These are phyloP conservation scores for Narthecium ossifragum DNA, from an alignment of 106 monocot species.

Conservation along the genomic window DNA sequence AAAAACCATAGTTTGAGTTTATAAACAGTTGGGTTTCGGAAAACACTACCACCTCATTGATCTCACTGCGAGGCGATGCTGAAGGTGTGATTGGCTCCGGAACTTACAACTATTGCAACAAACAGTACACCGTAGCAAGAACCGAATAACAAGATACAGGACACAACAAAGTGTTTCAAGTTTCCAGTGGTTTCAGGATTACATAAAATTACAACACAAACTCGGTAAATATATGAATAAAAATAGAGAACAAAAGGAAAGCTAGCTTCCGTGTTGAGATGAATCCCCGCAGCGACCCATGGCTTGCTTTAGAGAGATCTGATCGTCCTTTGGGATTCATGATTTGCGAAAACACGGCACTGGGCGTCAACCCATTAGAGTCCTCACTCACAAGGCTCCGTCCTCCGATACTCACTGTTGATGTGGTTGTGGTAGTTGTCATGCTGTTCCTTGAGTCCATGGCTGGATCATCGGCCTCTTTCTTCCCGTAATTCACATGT, in stretches of 20 bases:
- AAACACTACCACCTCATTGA: too few relatives aligned
- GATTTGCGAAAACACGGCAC: slow-evolving; percentile 71
- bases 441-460: slow-evolving; percentile 5
- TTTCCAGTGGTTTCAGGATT: too few relatives aligned
- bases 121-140: too few relatives aligned
- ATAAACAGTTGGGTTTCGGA: too few relatives aligned
- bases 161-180: too few relatives aligned
- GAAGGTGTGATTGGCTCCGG: too few relatives aligned
- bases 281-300: neutral
- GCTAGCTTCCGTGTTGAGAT: neutral
- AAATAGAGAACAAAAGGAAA: neutral
- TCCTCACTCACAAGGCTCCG: slow-evolving; percentile 30
- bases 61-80: too few relatives aligned
- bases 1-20: too few relatives aligned
- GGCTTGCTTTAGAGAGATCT: too few relatives aligned
- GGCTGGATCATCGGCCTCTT: slow-evolving; percentile 17
- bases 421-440: slow-evolving; percentile 32
- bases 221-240: neutral
- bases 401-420: slow-evolving; percentile 42
- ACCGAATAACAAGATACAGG: too few relatives aligned
- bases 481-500: slow-evolving; percentile 13
- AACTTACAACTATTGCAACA: too few relatives aligned
- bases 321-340: slow-evolving; percentile 61
- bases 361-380: slow-evolving; percentile 48
- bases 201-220: neutral